Percentiles rank a stretch among this genome's conserved stretches.
Evolutionary conservation across 345 rosid species (phyloP).

Genomic region (Heritiera fomes): DNA sequence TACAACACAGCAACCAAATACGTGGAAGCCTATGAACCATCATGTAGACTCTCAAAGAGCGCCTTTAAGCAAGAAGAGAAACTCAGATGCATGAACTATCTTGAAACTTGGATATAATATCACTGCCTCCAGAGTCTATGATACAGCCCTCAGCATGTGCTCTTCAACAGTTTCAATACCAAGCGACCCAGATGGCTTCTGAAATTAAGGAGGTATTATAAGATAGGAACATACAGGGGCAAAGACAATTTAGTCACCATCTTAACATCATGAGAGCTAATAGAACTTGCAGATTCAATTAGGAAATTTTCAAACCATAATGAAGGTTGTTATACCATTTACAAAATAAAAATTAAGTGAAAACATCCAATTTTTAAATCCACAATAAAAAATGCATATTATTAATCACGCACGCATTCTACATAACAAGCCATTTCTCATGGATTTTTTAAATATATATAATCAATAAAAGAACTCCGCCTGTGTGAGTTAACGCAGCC

Average conservation of each 20-base stretch:
- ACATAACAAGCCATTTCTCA: background rate
- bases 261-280: background rate
- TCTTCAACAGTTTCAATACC: slow-evolving; percentile 22
- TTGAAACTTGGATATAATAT: slow-evolving; percentile 8
- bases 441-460: background rate
- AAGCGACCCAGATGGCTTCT: slow-evolving; percentile 20
- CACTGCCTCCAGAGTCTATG: slow-evolving; percentile 26
- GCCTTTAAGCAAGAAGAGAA: slow-evolving; percentile 17
- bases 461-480: background rate
- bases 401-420: background rate
- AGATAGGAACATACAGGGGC: background rate
- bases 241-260: slow-evolving; percentile 1
- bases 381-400: background rate
- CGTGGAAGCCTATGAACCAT: slow-evolving; percentile 4
- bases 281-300: background rate
- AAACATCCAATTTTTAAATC: background rate
- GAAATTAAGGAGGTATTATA: slow-evolving; percentile 8
- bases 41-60: slow-evolving; percentile 10
- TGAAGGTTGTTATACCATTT: background rate
- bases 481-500: no score
- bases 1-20: slow-evolving; percentile 28
- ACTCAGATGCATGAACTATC: background rate
- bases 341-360: background rate
- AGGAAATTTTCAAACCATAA: background rate
- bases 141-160: slow-evolving; percentile 26